A percentile compares a stretch with the other conserved stretches of the same genome.
phyloP scores from a whole-genome alignment of 225 moss, liverwort and hornwort species.

The Marchantia paleacea region DNA sequence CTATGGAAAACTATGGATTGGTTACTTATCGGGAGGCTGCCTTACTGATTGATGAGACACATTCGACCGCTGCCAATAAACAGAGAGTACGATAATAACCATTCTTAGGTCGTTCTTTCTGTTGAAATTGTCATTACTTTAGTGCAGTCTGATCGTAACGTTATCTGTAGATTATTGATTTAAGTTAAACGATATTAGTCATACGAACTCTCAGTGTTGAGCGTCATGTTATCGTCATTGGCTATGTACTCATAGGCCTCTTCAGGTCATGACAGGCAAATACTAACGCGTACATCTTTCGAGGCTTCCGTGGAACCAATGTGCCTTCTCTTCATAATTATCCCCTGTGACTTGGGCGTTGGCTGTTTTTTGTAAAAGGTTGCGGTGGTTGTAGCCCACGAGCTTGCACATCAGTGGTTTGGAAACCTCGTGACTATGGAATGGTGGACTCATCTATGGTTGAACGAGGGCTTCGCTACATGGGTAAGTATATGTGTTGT shows the following conservation, averaged over 20 bases:
- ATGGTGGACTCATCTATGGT: conserved; percentile 86
- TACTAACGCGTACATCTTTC: no score
- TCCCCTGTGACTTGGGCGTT: neutral
- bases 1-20: conserved; percentile 79
- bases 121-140: neutral
- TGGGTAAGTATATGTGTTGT: conserved; percentile 44
- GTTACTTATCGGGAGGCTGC: conserved; percentile 72
- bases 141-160: neutral
- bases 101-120: neutral
- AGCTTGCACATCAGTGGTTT: conserved; percentile 81
- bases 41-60: conserved; percentile 64
- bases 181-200: no score
- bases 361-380: conserved; percentile 35
- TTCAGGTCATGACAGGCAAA: no score
- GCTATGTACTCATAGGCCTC: no score
- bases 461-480: conserved; percentile 78
- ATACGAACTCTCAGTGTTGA: no score
- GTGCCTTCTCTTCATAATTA: neutral
- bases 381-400: conserved; percentile 77
- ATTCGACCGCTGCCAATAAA: conserved; percentile 69
- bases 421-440: conserved; percentile 83
- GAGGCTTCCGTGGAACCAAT: neutral
- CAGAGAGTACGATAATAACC: conserved; percentile 51
- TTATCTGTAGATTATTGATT: no score
- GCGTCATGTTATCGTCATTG: no score